These are phyloP conservation scores for Protea cynaroides DNA, from an alignment of 164 flowering plant genomes.

Conservation along the genomic window DNA sequence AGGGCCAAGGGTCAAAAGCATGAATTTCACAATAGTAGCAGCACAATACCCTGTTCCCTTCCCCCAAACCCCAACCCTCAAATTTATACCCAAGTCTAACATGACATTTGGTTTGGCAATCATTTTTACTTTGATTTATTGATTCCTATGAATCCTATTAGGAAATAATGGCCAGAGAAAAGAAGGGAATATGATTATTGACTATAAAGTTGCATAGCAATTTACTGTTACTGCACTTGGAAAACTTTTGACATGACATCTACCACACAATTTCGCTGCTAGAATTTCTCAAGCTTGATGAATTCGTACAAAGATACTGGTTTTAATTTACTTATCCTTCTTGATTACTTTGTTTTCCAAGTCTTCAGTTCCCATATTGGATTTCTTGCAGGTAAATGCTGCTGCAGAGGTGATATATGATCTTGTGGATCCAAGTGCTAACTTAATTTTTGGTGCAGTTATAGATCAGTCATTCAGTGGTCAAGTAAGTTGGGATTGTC, in stretches of 20 bases:
- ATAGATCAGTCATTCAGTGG: constrained; percentile 79
- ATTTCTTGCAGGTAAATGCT: constrained; percentile 69
- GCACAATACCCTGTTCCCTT: no score
- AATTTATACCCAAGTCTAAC: no score
- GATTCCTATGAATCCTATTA: no score
- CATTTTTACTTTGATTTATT: no score
- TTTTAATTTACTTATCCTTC: not conserved
- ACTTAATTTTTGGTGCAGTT: constrained; percentile 93
- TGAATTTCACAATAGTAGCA: no score
- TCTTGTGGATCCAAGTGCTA: constrained; percentile 90
- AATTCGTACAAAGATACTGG: not conserved
- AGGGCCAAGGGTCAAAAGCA: no score
- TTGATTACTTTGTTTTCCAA: not conserved
- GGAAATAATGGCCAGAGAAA: no score
- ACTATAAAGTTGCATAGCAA: no score
- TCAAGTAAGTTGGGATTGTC: constrained; percentile 45
- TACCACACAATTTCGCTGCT: no score
- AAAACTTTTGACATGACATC: not conserved
- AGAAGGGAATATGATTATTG: no score
- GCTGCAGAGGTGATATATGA: constrained; percentile 95
- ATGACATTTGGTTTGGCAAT: no score
- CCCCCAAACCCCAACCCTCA: no score
- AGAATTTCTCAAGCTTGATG: not conserved
- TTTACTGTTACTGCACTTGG: not conserved
- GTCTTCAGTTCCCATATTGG: constrained; percentile 4